Base-by-base conservation (phyloP, 2,329 filamentous ascomycete genomes). In the Botryotinia calthae region DNA sequence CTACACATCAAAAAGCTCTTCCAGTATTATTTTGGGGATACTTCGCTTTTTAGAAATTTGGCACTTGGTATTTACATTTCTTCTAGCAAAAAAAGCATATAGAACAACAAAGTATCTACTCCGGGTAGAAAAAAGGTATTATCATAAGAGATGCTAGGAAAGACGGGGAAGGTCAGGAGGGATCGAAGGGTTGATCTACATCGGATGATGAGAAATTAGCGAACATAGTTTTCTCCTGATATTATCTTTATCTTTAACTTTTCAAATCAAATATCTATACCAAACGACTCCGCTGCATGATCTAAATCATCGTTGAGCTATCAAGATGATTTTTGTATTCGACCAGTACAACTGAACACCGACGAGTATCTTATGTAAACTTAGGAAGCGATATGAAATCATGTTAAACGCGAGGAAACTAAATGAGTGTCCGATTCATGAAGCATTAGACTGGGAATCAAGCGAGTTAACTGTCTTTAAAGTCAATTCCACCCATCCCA, bases 241-340 rank as follows among this genome's bases (percentile, higher is more conserved):
- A 58, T 34, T 34, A 58, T 58, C 16, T 31, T 58, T 34, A 58
- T 8, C 18, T 34, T 34, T 31, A 58, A 7, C 54, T 58, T 22
- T 58, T 20, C 14, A 28, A 18, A 56, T 18, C 51, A 28, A 56
- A 18, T 28, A 56, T 56, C 14, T 18, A 10, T 56, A 18, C 2
- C n/a, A 56, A 28, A 28, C 0, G 8, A 4, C 4, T 28, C n/a
- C n/a, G 7, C n/a, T 28, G 18, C 14, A 28, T 54, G n/a, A 28
- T 28, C n/a, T 9, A 6, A n/a, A 14, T 56, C n/a, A 54, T 16
- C 14, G 8, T 25, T n/a, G 51, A 56, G n/a, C 51, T 28, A 56
- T 28, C 6, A 1, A 18, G 28, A 18, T 9, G 28, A 1, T 0
- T 28, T 1, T 8, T 4, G 3, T 9, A 2, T 56, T n/a, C n/a